Conservation (phyloP, 805 yeast species). For the Gaillardinia entomophila region DNA sequence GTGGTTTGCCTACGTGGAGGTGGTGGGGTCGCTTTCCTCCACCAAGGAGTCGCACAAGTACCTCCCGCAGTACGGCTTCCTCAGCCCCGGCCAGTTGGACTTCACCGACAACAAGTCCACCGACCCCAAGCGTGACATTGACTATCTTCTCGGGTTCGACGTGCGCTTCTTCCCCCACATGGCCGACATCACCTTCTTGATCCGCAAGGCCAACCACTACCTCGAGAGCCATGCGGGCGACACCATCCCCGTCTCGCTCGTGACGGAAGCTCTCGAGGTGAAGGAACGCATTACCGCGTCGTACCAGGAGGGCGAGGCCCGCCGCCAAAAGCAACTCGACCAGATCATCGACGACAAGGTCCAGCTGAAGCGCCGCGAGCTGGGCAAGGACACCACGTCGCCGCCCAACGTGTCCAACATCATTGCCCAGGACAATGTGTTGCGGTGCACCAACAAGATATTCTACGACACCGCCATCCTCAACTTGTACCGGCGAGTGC, state of each 20-base stretch:
- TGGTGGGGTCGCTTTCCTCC: slow-evolving; percentile 57
- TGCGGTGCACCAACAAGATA: slow-evolving; percentile 45
- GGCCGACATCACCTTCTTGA: slow-evolving; percentile 39
- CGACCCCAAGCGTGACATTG: slow-evolving; percentile 42
- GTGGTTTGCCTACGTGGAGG: slow-evolving; percentile 67
- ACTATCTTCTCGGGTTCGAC: slow-evolving; percentile 63
- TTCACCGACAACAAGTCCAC: not conserved
- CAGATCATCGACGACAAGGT: slow-evolving; percentile 10
- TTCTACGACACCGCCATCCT: slow-evolving; percentile 51
- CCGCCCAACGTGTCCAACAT: slow-evolving; percentile 14
- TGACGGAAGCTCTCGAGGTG: slow-evolving; percentile 34
- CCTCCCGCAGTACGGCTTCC: slow-evolving; percentile 9
- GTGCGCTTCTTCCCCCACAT: slow-evolving; percentile 53
- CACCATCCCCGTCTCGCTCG: slow-evolving; percentile 12
- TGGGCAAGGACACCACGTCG: slow-evolving; percentile 3
- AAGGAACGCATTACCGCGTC: slow-evolving; percentile 14
- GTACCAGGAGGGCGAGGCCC: slow-evolving; percentile 20
- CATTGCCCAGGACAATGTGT: slow-evolving; percentile 25
- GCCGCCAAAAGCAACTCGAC: slow-evolving; percentile 17
- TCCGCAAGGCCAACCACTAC: slow-evolving; percentile 21
- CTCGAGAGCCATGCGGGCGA: slow-evolving; percentile 13
- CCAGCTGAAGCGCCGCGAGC: slow-evolving; percentile 1
- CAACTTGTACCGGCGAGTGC: slow-evolving; percentile 52
- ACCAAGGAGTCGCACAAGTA: slow-evolving; percentile 33
- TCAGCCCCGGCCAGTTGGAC: no score